Conservation (phyloP, 495 filamentous ascomycete species). For the Annulohypoxylon moriforme region DNA sequence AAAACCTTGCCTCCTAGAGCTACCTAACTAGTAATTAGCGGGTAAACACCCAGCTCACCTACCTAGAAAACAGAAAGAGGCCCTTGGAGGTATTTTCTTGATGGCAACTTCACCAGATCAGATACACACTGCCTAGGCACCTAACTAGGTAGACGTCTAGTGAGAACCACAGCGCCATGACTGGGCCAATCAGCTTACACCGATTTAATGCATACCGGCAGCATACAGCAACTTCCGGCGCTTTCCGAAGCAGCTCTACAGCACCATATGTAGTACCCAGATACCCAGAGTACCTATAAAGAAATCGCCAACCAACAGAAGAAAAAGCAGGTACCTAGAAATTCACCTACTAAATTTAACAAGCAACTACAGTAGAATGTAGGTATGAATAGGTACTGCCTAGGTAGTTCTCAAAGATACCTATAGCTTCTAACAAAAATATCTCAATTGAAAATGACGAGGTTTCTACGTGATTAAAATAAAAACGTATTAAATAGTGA, state of each 20-base stretch:
- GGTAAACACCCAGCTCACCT: too few species aligned
- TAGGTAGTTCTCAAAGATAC: too few species aligned
- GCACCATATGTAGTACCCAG: background rate
- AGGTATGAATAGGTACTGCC: too few species aligned
- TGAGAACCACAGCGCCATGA: background rate
- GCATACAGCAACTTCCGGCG: background rate
- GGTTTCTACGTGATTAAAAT: background rate
- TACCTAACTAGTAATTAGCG: too few species aligned
- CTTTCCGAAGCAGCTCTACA: background rate
- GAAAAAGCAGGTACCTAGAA: background rate
- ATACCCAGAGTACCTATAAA: background rate
- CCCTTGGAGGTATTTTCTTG: too few species aligned
- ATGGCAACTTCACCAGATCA: too few species aligned
- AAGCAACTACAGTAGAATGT: too few species aligned
- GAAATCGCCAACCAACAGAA: background rate
- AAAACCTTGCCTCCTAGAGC: too few species aligned
- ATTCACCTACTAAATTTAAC: too few species aligned
- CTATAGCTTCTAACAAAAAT: background rate
- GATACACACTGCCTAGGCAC: too few species aligned
- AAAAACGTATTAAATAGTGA: background rate
- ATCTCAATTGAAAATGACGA: background rate
- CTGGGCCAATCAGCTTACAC: slow-evolving; percentile 41
- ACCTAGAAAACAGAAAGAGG: too few species aligned
- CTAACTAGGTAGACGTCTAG: background rate
- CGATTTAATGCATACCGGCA: background rate